These are phyloP conservation scores for Psilocybe azurescens DNA, from an alignment of 768 basidiomycete genomes.

Conservation along the genomic window DNA sequence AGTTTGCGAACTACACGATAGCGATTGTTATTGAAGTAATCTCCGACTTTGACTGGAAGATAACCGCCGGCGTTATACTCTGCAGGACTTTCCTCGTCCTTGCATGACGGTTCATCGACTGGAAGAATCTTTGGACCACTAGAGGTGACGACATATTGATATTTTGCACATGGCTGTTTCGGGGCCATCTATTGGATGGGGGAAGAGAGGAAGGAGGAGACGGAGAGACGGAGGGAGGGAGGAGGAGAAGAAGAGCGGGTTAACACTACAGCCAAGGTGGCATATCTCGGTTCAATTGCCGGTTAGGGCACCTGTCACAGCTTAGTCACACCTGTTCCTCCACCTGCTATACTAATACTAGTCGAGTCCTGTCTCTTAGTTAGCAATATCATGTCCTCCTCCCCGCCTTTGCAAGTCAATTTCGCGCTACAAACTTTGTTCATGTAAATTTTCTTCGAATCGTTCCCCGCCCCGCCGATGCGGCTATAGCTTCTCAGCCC, in stretches of 20 bases:
- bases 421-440: background rate
- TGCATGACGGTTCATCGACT: constrained; percentile 65
- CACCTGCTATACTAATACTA: too few species aligned
- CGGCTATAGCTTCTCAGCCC: too few species aligned
- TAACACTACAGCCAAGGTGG: constrained; percentile 19
- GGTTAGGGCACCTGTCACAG: constrained; percentile 20
- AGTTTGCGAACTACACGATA: constrained; percentile 91
- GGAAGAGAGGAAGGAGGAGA: constrained; percentile 13
- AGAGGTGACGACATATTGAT: constrained; percentile 76
- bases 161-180: constrained; percentile 70
- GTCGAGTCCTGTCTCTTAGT: too few species aligned
- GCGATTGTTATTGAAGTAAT: constrained; percentile 82
- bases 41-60: constrained; percentile 79
- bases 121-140: constrained; percentile 73
- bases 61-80: constrained; percentile 86
- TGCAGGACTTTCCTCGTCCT: constrained; percentile 84
- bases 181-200: constrained; percentile 59
- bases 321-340: constrained; percentile 22
- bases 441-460: background rate
- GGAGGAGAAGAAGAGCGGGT: constrained; percentile 24
- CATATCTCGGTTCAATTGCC: constrained; percentile 13
- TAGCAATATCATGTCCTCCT: too few species aligned
- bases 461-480: too few species aligned
- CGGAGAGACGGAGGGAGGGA: constrained; percentile 7
- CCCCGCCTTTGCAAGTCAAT: too few species aligned